phyloP scores from a whole-genome alignment of 305 asterid genomes.

The Plantago lanceolata region DNA sequence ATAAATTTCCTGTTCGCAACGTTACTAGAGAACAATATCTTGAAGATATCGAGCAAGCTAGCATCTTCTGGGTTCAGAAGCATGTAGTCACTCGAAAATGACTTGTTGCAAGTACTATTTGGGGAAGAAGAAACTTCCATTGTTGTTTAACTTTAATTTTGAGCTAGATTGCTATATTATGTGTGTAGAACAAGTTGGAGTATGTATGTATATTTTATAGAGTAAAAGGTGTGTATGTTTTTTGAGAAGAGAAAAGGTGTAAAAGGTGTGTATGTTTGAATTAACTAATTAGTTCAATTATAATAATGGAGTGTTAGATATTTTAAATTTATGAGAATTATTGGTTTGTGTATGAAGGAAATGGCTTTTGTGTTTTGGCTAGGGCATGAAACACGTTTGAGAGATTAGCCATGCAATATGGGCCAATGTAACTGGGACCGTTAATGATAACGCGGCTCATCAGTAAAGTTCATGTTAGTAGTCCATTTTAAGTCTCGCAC shows the following conservation, averaged over 20 bases:
- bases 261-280: too few species aligned
- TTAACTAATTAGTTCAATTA: too few species aligned
- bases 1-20: conserved; percentile 31
- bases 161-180: not conserved
- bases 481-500: too few species aligned
- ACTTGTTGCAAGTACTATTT: conserved; percentile 32
- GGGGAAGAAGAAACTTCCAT: not conserved
- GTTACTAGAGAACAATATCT: conserved; percentile 34
- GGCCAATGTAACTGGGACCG: too few species aligned
- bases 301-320: too few species aligned
- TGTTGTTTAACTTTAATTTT: not conserved
- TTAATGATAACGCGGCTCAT: too few species aligned
- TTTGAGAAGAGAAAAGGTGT: too few species aligned
- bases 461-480: too few species aligned
- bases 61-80: conserved; percentile 40
- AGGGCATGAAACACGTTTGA: not conserved
- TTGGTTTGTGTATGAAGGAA: not conserved
- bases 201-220: too few species aligned
- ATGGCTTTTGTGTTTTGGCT: not conserved
- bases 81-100: conserved; percentile 42
- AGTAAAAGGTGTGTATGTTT: too few species aligned
- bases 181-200: not conserved
- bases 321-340: not conserved
- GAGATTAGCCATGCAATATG: too few species aligned
- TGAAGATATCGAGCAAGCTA: conserved; percentile 25